Evolutionary conservation across 106 monocot species (phyloP), one percentile per base, ranked within the genome.

Genomic region (Amphibolis antarctica): DNA sequence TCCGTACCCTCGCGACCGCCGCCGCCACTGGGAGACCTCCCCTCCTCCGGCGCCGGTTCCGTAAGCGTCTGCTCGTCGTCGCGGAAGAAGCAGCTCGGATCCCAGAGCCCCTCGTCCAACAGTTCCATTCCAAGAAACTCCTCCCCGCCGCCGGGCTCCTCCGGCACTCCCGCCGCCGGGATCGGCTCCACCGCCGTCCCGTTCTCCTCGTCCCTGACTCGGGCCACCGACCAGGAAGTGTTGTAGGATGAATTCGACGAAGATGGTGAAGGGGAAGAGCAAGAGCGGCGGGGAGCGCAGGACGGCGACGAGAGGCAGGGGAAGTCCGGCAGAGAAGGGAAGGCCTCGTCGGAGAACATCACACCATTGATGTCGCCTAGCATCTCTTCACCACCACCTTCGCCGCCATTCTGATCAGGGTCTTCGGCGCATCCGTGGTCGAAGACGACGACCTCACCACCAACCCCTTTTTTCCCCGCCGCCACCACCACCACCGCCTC

Each of bases 281-380:
- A 55, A 19, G 74, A 55, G 24, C 31, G 42, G 20, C 42, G 44
- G 22, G 69, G 62, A 18, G 62, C 29, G 5, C 63, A 77, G 10
- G 83, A 64, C 11, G 85, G 82, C 0, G 89, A 85, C 5, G 86
- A 79, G 10, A 88, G 64, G 69, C 75, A 87, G 0, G 77, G 77
- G 77, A 93, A 88, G 57, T 88, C 85, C 0, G 96, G 83, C 12
- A 96, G 84, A 0, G 80, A 66, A 18, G 96, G 63, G 54, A 94
- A 89, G 52, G 73, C 65, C 42, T 83, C 83, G 27, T 89, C 89
- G 25, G 73, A 64, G 70, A 87, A 82, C 17, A 88, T 52, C 49
- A 92, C 81, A 15, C 63, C 46, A 43, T 45, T 14, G 46, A 63
- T 46, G 21, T 63, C 45, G 17, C 27, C 26, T 11, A 56, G 24